A percentile compares a stretch with the other conserved stretches of the same genome.
These are phyloP conservation scores for Termitomyces sp. DNA, from an alignment of 768 basidiomycete genomes.

Conservation along the genomic window DNA sequence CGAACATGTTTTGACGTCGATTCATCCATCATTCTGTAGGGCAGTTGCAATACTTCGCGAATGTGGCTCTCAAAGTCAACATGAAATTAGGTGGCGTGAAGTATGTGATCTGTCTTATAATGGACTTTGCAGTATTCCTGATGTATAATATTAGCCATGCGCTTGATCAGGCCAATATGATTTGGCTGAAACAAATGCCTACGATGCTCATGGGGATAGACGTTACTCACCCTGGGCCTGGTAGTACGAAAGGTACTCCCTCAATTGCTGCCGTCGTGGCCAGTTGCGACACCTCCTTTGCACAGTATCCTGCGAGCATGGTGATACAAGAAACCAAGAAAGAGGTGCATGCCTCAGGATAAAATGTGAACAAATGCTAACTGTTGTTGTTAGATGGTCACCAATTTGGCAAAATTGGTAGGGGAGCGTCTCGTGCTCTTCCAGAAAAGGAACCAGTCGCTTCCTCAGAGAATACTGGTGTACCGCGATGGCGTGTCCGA, in stretches of 20 bases:
- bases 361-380: background rate
- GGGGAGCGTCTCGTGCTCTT: constrained; percentile 59
- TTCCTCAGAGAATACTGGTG: constrained; percentile 68
- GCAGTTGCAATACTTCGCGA: constrained; percentile 71
- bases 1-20: constrained; percentile 19
- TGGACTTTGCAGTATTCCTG: background rate
- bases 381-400: constrained; percentile 59
- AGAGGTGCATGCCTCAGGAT: constrained; percentile 46
- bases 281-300: constrained; percentile 59
- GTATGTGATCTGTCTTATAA: constrained; percentile 31
- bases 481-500: constrained; percentile 86
- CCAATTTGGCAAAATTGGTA: constrained; percentile 63
- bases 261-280: constrained; percentile 87
- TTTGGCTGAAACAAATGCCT: constrained; percentile 53
- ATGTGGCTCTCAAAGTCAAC: constrained; percentile 81
- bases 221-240: constrained; percentile 79
- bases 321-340: constrained; percentile 70
- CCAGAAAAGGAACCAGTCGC: constrained; percentile 37
- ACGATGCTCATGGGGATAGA: constrained; percentile 87
- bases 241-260: constrained; percentile 70
- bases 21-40: constrained; percentile 29
- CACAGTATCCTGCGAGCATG: constrained; percentile 75
- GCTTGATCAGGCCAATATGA: constrained; percentile 48
- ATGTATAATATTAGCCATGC: constrained; percentile 31
- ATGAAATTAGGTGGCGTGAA: constrained; percentile 82